Base-by-base conservation (phyloP, 2,329 filamentous ascomycete genomes). In the Aspergillus aculeatus region DNA sequence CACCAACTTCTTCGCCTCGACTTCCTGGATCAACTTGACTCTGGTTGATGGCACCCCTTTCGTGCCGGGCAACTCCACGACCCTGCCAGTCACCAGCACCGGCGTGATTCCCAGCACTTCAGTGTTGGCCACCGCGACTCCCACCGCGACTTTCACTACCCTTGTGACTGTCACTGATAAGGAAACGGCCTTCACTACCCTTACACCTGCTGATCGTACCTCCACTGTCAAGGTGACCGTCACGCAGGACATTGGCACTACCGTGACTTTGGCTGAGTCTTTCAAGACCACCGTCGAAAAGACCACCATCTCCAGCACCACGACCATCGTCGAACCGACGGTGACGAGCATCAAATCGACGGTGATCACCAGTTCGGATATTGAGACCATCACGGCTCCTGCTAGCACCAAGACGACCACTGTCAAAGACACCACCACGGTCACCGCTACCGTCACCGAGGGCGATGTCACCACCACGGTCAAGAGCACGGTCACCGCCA, bases 1-100 rank as follows among this genome's bases (percentile, higher is more conserved):
- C 35, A 66, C 69, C 6, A 75, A 68, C 59, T 79, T 80, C 66
- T 80, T 80, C 58, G 62, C 71, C 1, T 68, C 69, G 1, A 78
- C 72, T 1, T 69, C 71, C 6, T 80, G 77, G 73, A 79, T 80
- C 63, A 74, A 80, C 59, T 76, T 78, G 57, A 73, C 73, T 2
- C 70, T 72, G 41, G 67, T 80, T 16, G 67, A 72, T 56, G 69
- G 72, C 1, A 68, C 71, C 55, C 77, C 78, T 0, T 80, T 80
- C 57, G 62, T 62, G 2, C 68, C 72, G 11, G 72, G 70, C 1
- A 68, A 68, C 23, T 71, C 70, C n/a, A 56, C 55, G 4, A 57
- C 52, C 21, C 11, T 24, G 4, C 58, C 66, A 4, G 47, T 59
- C 11, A 14, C 58, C 4, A 55, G 52, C 24, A 6, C 47, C 48